Conservation (phyloP, 768 basidiomycete genomes). For the Tephrocybe sp. region DNA sequence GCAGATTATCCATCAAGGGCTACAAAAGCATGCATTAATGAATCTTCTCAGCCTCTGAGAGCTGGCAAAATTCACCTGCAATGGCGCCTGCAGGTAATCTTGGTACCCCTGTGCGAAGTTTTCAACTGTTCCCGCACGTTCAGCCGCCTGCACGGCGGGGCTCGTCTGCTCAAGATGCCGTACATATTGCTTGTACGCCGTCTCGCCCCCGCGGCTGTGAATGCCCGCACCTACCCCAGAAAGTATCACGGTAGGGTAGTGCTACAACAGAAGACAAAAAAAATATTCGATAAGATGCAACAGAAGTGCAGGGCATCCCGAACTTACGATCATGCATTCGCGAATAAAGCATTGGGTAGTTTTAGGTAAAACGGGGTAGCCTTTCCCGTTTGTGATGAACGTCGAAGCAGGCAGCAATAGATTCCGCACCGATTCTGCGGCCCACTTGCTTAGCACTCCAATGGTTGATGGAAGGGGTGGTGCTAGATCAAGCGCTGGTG, state of each 20-base stretch:
- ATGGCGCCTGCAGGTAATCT: slow-evolving; percentile 91
- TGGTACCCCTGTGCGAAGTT: slow-evolving; percentile 91
- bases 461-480: slow-evolving; percentile 80
- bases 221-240: slow-evolving; percentile 59
- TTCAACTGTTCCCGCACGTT: slow-evolving; percentile 75
- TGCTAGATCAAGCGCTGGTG: slow-evolving; percentile 84
- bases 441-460: slow-evolving; percentile 82
- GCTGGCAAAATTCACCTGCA: slow-evolving; percentile 61
- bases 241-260: slow-evolving; percentile 82
- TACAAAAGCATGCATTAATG: slow-evolving; percentile 27
- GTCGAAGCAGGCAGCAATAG: slow-evolving; percentile 86
- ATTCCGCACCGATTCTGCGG: slow-evolving; percentile 88
- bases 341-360: slow-evolving; percentile 89
- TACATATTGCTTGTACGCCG: slow-evolving; percentile 89
- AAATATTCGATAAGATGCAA: slow-evolving; percentile 12
- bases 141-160: slow-evolving; percentile 57
- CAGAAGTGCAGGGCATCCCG: background rate
- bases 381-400: slow-evolving; percentile 94
- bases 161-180: slow-evolving; percentile 81
- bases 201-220: slow-evolving; percentile 81
- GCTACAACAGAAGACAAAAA: no score
- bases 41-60: no score
- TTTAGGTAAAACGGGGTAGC: slow-evolving; percentile 95
- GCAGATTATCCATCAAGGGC: slow-evolving; percentile 97
- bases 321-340: slow-evolving; percentile 79